Evolutionary conservation across 2,329 filamentous ascomycete species (phyloP), one percentile per base, ranked within the genome.

Genomic region (Hymenoscyphus fraxineus): DNA sequence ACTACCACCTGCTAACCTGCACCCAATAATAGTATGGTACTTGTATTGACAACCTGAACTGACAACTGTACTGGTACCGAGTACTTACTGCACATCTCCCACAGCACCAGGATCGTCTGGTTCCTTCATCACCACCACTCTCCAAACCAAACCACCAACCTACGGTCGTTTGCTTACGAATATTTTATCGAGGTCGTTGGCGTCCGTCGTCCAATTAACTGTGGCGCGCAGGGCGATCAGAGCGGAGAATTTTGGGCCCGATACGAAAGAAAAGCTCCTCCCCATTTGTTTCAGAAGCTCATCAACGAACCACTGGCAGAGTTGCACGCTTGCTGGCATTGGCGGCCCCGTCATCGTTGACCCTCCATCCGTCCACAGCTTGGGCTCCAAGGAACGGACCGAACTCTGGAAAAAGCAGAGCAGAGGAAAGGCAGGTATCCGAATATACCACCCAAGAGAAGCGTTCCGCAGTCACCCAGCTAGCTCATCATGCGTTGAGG

Each of bases 401-500:
- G 22, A 19, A n/a, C 6, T 22, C 47, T 27, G 22, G 47, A 54
- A 54, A 27, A 54, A 54, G 47, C 47, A 54, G n/a, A 35, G 35
- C 35, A 35, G 35, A 35, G 35, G 35, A 35, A 35, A 35, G 35
- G 35, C 5, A 35, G 9, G 27, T 27, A 27, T 27, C 27, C 27
- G 35, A 35, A 35, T 35, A 35, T 35, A 6, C 39, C 47, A 19
- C 39, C 32, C 64, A 64, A 61, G 66, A 57, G 7, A 32, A 61
- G 19, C 31, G 51, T 62, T 27, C 58, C 32, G 66, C 65, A 61
- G 66, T 51, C 65, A 67, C 67, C 72, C 63, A 35, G 35, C 35
- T 10, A 35, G 9, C 35, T 54, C 62, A 74, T 73, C 72, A 65
- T 63, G 60, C 66, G 68, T 55, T 73, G 60, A 71, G 65, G 60